phyloP scores from a whole-genome alignment of 495 filamentous ascomycete genomes.

The Lasiosphaeria ovina region DNA sequence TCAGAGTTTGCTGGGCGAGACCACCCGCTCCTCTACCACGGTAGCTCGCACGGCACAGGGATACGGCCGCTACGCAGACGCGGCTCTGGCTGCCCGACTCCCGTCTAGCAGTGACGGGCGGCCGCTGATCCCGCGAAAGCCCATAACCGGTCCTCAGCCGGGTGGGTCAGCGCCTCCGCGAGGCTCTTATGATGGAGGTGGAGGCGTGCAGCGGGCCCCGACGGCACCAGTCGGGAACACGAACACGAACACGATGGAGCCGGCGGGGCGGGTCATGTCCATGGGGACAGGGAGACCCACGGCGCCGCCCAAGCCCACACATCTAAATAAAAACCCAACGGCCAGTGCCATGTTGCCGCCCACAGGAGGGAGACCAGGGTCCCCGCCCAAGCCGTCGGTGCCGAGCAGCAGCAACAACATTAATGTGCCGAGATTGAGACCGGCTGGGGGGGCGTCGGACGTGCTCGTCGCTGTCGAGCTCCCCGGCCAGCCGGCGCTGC shows the following conservation, averaged over 20 bases:
- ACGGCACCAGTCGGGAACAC: no score
- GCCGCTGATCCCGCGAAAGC: conserved; percentile 16
- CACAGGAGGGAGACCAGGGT: conserved; percentile 19
- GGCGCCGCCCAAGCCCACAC: conserved; percentile 52
- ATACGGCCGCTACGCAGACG: conserved; percentile 80
- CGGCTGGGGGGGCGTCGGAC: conserved; percentile 14
- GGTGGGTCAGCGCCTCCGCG: conserved; percentile 10
- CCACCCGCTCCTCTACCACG: conserved; percentile 53
- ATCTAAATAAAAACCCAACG: conserved; percentile 49
- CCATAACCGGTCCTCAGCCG: not conserved
- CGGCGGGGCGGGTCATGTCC: conserved; percentile 10
- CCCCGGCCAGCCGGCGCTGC: conserved; percentile 40
- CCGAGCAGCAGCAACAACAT: conserved; percentile 5
- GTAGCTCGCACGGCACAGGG: conserved; percentile 76
- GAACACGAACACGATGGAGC: not conserved
- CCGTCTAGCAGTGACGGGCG: not conserved
- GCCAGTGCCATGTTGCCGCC: conserved; percentile 19
- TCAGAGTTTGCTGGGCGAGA: conserved; percentile 80
- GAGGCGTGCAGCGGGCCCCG: no score
- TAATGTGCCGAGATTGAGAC: conserved; percentile 15
- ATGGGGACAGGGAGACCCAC: conserved; percentile 27
- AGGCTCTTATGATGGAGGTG: no score
- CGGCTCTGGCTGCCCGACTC: conserved; percentile 7
- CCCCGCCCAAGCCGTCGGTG: conserved; percentile 34
- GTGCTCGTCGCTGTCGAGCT: conserved; percentile 41